Conservation (phyloP, 768 basidiomycete species). For the Chalciporus pseudorubinellus region DNA sequence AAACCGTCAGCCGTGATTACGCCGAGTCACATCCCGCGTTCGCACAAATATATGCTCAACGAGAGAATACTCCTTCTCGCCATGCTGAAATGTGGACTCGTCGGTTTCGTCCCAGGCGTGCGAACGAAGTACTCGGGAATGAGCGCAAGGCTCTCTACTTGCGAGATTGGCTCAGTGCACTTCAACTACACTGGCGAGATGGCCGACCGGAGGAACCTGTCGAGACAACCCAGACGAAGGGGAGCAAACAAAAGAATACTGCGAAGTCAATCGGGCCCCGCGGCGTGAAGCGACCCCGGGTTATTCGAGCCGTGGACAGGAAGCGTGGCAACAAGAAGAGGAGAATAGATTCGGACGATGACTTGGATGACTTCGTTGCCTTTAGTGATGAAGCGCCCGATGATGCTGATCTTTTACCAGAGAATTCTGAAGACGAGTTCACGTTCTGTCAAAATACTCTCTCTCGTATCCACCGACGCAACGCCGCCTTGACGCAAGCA, state of each 20-base stretch:
- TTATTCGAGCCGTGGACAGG: conserved; percentile 54
- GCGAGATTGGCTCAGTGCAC: conserved; percentile 75
- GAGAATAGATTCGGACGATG: conserved; percentile 52
- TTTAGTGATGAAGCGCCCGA: conserved; percentile 33
- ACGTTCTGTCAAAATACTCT: conserved; percentile 27
- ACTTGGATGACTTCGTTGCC: conserved; percentile 58
- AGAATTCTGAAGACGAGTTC: conserved; percentile 39
- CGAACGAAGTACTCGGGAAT: conserved; percentile 78
- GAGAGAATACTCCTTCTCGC: conserved; percentile 11
- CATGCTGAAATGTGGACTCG: conserved; percentile 60
- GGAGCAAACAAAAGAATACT: conserved; percentile 19
- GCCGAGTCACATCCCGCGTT: conserved; percentile 50
- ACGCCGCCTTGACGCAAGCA: conserved; percentile 1
- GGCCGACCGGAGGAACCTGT: conserved; percentile 4
- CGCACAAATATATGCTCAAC: conserved; percentile 34
- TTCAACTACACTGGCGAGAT: conserved; percentile 50
- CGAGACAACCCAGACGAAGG: conserved; percentile 1
- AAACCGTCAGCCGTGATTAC: conserved; percentile 17
- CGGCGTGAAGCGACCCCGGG: conserved; percentile 55
- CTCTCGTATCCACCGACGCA: conserved; percentile 14
- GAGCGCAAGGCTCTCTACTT: conserved; percentile 66
- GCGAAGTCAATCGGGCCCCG: conserved; percentile 28
- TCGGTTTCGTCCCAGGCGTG: conserved; percentile 71
- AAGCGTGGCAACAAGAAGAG: conserved; percentile 51
- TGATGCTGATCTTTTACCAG: conserved; percentile 29